Base-by-base conservation (phyloP, 2,329 filamentous ascomycete genomes). In the Penicillium sp. region DNA sequence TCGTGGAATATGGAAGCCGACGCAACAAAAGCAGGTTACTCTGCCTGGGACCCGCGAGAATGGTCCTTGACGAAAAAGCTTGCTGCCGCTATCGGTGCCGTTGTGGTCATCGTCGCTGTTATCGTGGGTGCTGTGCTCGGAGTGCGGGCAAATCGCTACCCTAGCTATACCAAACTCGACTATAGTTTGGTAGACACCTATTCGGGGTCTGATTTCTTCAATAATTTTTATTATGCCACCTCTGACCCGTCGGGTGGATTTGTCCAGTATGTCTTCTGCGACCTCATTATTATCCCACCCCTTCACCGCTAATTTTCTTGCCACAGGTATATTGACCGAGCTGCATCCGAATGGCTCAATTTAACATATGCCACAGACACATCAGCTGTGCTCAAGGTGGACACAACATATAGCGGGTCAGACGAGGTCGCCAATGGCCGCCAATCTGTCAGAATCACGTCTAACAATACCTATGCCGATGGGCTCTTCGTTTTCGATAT, bases 401-500 rank as follows among this genome's bases (percentile, higher is more conserved):
- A 62, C 18, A 46, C 56, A 54, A 33, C 31, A 6, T 33, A 33
- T 33, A 33, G 31, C 12, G 31, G 31, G 12, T 18, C 6, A 36
- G 15, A 9, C 33, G 83, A 86, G 66, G 84, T 81, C 21, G 76
- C 76, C 4, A 79, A 83, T 26, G 84, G 84, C 39, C 83, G 85
- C 41, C 81, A 81, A 70, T 86, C 83, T 0, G 83, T 87, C 24
- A 82, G 85, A 12, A 73, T 87, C 48, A 77, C 81, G 52, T 86
- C 84, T 36, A 85, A 82, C 64, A 75, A 70, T 42, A 80, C 80
- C 43, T 87, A 86, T 70, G 69, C 83, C 61, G 69, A 67, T 31
- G 85, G 85, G 0, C 79, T 87, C 18, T 87, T 87, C 71, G 74
- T 87, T 60, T 87, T 87, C 61, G 84, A 87, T 63, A 73, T 87